phyloP scores from a whole-genome alignment of 331 rosid genomes.

The Dryas integrifolia region DNA sequence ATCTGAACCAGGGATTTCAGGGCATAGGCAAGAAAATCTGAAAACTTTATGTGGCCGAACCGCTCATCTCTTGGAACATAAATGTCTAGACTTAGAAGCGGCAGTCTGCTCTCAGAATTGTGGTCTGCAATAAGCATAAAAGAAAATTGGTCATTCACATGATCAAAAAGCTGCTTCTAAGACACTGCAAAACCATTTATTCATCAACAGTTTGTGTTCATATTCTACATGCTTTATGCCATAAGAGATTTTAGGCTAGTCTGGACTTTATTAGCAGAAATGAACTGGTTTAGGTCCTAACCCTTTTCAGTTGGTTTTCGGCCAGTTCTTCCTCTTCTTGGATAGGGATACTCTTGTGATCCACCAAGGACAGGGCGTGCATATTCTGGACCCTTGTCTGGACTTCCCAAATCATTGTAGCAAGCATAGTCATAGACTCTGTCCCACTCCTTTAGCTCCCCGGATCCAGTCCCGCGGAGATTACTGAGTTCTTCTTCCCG shows the following conservation, averaged over 20 bases:
- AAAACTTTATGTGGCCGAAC: conserved; percentile 66
- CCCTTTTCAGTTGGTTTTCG: conserved; percentile 61
- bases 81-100: conserved; percentile 54
- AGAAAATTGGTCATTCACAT: not conserved
- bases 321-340: conserved; percentile 82
- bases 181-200: not conserved
- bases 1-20: conserved; percentile 68
- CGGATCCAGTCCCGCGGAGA: conserved; percentile 63
- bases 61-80: conserved; percentile 92
- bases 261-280: not conserved
- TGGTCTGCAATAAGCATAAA: conserved; percentile 53
- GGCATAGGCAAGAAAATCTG: conserved; percentile 76
- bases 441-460: conserved; percentile 90
- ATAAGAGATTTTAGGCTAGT: not conserved
- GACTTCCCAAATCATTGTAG: conserved; percentile 84
- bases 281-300: conserved; percentile 4
- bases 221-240: not conserved
- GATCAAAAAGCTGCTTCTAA: not conserved
- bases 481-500: conserved; percentile 67
- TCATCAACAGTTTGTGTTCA: not conserved
- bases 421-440: conserved; percentile 88
- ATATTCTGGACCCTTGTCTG: conserved; percentile 47
- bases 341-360: conserved; percentile 62
- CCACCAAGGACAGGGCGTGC: conserved; percentile 82
- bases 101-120: conserved; percentile 64